Evolutionary conservation across 179 eudicot genomes (phyloP).

Genomic region (Sideroxylon spinosum): DNA sequence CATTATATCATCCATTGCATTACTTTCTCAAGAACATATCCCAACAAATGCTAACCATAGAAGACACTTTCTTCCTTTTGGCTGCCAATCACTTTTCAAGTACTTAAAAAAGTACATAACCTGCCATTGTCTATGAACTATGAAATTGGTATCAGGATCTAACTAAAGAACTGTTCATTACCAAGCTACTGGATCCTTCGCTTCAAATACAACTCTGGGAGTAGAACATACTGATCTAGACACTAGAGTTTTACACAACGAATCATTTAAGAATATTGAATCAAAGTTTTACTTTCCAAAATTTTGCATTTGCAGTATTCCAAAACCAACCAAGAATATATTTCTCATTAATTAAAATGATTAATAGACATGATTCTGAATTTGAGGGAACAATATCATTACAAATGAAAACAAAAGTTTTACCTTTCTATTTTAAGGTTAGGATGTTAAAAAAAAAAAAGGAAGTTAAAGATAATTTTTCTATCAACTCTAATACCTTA

Average conservation of each 20-base stretch:
- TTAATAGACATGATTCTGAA: background rate
- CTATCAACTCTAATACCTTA: conserved; percentile 48
- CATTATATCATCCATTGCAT: background rate
- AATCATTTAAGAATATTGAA: background rate
- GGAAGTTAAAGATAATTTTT: background rate
- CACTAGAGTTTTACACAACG: background rate
- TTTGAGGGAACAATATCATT: background rate
- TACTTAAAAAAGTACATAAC: no score
- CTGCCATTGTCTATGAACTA: no score
- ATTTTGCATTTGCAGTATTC: background rate
- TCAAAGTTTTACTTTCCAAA: background rate
- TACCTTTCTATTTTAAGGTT: background rate
- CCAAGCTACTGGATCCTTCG: background rate
- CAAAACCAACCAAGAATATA: background rate
- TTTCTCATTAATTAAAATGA: background rate
- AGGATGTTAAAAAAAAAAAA: conserved; percentile 7
- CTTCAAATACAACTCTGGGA: background rate
- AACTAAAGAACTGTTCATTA: no score
- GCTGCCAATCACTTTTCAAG: no score
- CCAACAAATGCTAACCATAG: background rate
- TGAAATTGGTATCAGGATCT: no score
- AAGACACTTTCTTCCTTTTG: background rate
- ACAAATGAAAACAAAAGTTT: background rate
- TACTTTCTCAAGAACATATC: background rate
- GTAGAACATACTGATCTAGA: background rate